Base-by-base conservation (phyloP, 768 basidiomycete species). In the Boletus speciosus region DNA sequence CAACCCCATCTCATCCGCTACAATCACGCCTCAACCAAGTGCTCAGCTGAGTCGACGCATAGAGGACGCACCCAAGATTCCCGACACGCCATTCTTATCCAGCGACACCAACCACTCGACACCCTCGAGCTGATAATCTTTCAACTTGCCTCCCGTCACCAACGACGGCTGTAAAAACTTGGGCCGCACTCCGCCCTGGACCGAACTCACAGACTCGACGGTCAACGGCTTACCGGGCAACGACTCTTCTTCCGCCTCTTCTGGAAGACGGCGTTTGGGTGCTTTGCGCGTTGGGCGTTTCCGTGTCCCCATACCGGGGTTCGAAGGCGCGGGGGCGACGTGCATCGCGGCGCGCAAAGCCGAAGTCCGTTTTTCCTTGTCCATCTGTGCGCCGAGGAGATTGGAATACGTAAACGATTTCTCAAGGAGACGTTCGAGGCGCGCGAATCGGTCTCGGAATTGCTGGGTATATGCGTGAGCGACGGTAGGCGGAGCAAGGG, bases 1-100 rank as follows among this genome's bases (percentile, higher is more conserved):
- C 1, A 96, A 74, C 19, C 93, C 94, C 94, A 97, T 97, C 68
- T 97, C 94, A 62, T 97, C 94, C 27, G 94, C 94, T 85, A 70
- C 35, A 8, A 15, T 47, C 31, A n/a, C 21, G 5, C 12, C 19
- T 56, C 21, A 47, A 38, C 15, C 2, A 66, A 38, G 62, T 62
- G 39, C 11, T 1, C 1, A 11, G 47, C 16, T 3, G 2, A 72
- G 34, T 10, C 59, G 67, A 43, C 32, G 21, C n/a, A 14, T 27
- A 29, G 27, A 23, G 34, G 14, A 66, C 80, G 35, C 55, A 88
- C 86, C 88, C 38, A 91, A 61, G 54, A 91, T 91, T 1, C 90
- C 90, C 1, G 84, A 85, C 21, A 91, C 86, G 1, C 90, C 90
- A 61, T 93, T 93, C 70, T 89, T 81, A 67, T 92, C 86, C 15